Conservation (phyloP, 73 alveolate genomes). For the Paramecium sexaurelia region DNA sequence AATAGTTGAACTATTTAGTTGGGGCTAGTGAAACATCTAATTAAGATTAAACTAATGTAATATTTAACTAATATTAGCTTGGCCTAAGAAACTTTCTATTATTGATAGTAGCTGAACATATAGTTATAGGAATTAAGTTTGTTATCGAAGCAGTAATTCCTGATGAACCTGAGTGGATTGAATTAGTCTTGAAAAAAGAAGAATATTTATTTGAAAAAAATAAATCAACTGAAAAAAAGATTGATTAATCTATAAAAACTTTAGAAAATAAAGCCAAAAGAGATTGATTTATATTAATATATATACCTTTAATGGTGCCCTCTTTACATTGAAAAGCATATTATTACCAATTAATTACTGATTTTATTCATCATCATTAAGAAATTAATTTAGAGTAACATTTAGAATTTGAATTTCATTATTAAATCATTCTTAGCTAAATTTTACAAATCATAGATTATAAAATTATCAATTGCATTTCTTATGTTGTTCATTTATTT, state of each 20-base stretch:
- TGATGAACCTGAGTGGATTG: neutral
- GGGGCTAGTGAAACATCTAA: neutral
- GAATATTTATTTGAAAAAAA: neutral
- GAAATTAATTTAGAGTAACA: no score
- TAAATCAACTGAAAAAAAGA: neutral
- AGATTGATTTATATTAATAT: neutral
- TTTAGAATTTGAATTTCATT: no score
- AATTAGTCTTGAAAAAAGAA: neutral
- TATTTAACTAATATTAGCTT: neutral
- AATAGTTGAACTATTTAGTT: neutral
- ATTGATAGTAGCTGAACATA: neutral
- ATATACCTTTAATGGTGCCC: no score
- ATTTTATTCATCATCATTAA: no score
- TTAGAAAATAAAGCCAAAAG: neutral
- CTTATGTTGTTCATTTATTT: no score
- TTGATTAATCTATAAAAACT: neutral
- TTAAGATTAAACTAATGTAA: neutral
- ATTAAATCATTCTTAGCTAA: no score
- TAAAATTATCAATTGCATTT: no score
- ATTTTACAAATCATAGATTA: no score
- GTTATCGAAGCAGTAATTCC: conserved; percentile 3
- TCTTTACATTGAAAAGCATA: no score
- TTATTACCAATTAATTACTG: no score
- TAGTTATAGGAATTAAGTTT: neutral
- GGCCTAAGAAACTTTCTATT: neutral